Conservation (phyloP, 2,329 filamentous ascomycete genomes). For the Raffaelea deltoideospora region DNA sequence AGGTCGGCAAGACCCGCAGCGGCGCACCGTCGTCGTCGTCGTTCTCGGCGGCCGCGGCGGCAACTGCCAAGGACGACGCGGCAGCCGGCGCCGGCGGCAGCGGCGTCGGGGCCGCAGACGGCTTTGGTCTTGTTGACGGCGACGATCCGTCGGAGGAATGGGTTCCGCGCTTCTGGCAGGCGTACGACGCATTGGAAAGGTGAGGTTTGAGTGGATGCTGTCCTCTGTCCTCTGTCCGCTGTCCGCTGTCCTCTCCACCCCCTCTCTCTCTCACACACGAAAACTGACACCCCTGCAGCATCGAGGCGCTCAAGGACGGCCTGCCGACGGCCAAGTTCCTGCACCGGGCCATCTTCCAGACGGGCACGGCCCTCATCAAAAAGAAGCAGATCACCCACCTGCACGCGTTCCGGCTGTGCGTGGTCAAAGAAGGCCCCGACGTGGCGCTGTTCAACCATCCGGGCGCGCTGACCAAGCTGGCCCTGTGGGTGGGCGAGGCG, state of each 20-base stretch:
- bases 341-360: slow-evolving; percentile 83
- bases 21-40: slow-evolving; percentile 16
- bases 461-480: slow-evolving; percentile 81
- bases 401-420: slow-evolving; percentile 82
- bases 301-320: slow-evolving; percentile 60
- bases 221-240: slow-evolving; percentile 20
- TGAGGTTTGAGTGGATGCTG: slow-evolving; percentile 22
- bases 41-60: slow-evolving; percentile 17
- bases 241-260: background rate
- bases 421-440: slow-evolving; percentile 90
- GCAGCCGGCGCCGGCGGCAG: slow-evolving; percentile 24
- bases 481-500: slow-evolving; percentile 87
- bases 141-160: slow-evolving; percentile 36
- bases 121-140: slow-evolving; percentile 26
- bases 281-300: slow-evolving; percentile 26
- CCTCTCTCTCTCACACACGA: background rate
- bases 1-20: slow-evolving; percentile 57
- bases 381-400: slow-evolving; percentile 91
- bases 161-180: slow-evolving; percentile 54
- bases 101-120: slow-evolving; percentile 31
- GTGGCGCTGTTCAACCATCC: slow-evolving; percentile 86
- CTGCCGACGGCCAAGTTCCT: slow-evolving; percentile 77
- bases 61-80: slow-evolving; percentile 14
- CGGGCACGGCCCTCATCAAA: slow-evolving; percentile 77
- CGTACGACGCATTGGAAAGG: slow-evolving; percentile 58